Evolutionary conservation across 805 yeast genomes (phyloP).

Genomic region (Spathaspora girioi): DNA sequence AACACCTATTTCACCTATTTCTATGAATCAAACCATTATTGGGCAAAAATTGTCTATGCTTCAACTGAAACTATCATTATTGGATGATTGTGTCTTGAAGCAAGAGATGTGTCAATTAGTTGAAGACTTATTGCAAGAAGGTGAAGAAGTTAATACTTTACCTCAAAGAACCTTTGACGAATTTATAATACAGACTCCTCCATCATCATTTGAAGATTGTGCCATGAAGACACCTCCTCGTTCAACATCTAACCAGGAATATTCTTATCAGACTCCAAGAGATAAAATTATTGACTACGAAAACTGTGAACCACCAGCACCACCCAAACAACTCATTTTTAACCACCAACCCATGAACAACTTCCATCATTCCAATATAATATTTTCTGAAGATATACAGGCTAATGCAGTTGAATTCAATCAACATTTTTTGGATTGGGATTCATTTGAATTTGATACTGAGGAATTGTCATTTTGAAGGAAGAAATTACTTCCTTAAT

Average conservation of each 20-base stretch:
- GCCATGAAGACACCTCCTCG: not conserved
- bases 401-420: not conserved
- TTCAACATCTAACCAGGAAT: not conserved
- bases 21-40: not conserved
- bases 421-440: not conserved
- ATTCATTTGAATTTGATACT: not conserved
- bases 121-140: not conserved
- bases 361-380: not conserved
- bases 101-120: not conserved
- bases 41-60: not conserved
- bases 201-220: not conserved
- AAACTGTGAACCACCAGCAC: not conserved
- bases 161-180: conserved; percentile 3
- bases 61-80: not conserved
- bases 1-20: not conserved
- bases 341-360: not conserved
- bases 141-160: not conserved
- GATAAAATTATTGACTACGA: conserved; percentile 2
- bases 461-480: not conserved
- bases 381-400: not conserved
- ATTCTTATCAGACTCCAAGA: conserved; percentile 3
- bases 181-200: conserved; percentile 1
- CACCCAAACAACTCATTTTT: conserved; percentile 1
- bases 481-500: not conserved
- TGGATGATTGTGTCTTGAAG: conserved; percentile 2